Evolutionary conservation across 176 grass and related monocot genomes (phyloP).

Genomic region (Carex parvula): DNA sequence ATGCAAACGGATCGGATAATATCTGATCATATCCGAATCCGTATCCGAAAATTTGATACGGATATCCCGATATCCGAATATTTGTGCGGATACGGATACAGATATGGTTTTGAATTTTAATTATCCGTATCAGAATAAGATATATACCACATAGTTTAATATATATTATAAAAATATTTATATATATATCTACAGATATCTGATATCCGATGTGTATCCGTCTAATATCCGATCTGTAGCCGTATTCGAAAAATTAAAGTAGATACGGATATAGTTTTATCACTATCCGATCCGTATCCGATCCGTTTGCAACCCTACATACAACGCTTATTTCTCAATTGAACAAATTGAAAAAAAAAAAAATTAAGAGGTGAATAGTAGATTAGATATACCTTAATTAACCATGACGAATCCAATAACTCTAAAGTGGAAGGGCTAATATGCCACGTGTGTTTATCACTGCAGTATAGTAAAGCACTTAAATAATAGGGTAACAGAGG

Average conservation of each 20-base stretch:
- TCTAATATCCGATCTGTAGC: no score
- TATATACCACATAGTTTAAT: no score
- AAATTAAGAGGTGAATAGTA: background rate
- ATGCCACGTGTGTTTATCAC: background rate
- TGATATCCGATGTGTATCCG: no score
- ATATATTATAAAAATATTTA: no score
- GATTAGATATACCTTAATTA: background rate
- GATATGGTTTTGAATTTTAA: no score
- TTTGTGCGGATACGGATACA: no score
- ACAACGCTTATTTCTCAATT: background rate
- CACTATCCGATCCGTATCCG: no score
- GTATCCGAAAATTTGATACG: no score
- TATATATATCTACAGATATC: no score
- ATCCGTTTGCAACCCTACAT: accelerated
- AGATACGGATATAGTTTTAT: no score
- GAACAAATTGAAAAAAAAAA: background rate
- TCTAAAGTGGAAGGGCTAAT: background rate
- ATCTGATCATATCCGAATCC: accelerated
- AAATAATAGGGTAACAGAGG: background rate
- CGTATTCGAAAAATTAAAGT: accelerated
- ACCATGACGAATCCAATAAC: background rate
- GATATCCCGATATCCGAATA: no score
- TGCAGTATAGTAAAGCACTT: background rate
- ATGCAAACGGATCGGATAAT: accelerated
- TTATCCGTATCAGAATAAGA: no score